phyloP scores from a whole-genome alignment of 495 filamentous ascomycete genomes.

The Hyaloscypha finlandica region DNA sequence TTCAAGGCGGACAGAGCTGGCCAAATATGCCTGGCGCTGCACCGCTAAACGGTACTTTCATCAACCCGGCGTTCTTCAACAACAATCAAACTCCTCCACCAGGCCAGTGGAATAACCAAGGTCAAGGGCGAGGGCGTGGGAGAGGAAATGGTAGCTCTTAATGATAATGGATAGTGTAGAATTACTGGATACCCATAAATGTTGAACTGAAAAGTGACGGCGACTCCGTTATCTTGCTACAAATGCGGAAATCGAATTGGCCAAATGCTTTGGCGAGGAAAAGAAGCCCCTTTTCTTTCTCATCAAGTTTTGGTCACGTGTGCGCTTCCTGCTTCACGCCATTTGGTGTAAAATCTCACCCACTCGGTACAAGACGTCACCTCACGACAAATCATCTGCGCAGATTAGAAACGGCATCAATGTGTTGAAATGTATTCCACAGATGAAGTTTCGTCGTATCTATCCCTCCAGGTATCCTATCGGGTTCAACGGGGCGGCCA shows the following conservation, averaged over 20 bases:
- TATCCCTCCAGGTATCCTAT: neutral
- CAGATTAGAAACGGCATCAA: neutral
- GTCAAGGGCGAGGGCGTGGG: conserved; percentile 33
- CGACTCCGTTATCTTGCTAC: neutral
- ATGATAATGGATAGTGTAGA: conserved; percentile 12
- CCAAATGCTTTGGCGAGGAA: neutral
- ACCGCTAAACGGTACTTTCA: conserved; percentile 49
- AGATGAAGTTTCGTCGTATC: neutral
- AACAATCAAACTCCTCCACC: conserved; percentile 32
- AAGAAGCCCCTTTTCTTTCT: neutral
- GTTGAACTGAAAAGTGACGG: neutral
- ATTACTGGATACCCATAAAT: conserved; percentile 14
- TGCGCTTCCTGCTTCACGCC: neutral
- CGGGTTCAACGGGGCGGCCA: neutral
- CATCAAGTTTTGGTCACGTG: neutral
- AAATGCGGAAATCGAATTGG: neutral
- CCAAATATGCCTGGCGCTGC: conserved; percentile 30
- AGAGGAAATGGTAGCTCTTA: conserved; percentile 11
- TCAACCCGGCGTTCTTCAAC: conserved; percentile 68
- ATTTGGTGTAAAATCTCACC: neutral
- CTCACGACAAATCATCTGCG: neutral
- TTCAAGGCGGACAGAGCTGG: conserved; percentile 26
- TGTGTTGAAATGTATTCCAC: neutral
- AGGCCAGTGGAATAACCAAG: conserved; percentile 47
- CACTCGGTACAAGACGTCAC: neutral